Evolutionary conservation across 2,329 filamentous ascomycete species (phyloP), one percentile per base, ranked within the genome.

Genomic region (Neoascochyta sp.): DNA sequence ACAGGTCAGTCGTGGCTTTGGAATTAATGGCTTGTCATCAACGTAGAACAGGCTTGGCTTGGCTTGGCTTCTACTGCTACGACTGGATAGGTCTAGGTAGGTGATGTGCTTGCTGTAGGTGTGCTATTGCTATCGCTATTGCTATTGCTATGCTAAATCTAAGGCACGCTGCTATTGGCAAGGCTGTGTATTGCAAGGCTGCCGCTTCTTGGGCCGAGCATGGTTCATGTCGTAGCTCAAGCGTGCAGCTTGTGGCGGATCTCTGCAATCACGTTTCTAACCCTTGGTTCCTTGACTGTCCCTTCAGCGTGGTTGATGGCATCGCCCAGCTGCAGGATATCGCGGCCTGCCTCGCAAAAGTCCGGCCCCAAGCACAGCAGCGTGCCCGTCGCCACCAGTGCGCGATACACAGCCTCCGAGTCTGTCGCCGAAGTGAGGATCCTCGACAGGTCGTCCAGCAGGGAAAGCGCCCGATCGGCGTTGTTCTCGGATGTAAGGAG

Each of bases 351-450:
- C 47, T 68, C 67, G 45, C 69, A 74, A 36, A 81, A 73, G 32
- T 80, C 74, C 5, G 68, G 66, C n/a, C 79, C 71, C 9, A 84
- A 66, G 5, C 69, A 71, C 14, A 87, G 60, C 36, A 93, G 58
- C 1, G 89, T 98, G 0, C 92, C 93, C 1, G 90, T 65, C 0
- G 86, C 86, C 5, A 94, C 85, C 5, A 96, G 71, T 0, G 79
- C 78, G 13, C 92, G 79, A 58, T 89, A 96, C 3, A 92, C 66
- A 0, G 86, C 85, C 57, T 96, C 92, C 0, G 81, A 77, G 49
- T 96, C 89, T 3, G 71, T 78, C 42, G 86, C 81, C 3, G 70
- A 73, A 5, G 69, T 65, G 1, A 94, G 63, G 1, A 90, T 73
- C 33, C 72, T 70, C 2, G 74, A 74, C 1, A 89, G 62, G 4